Evolutionary conservation across 257 asterid species (phyloP).

Genomic region (Jacaranda mimosifolia): DNA sequence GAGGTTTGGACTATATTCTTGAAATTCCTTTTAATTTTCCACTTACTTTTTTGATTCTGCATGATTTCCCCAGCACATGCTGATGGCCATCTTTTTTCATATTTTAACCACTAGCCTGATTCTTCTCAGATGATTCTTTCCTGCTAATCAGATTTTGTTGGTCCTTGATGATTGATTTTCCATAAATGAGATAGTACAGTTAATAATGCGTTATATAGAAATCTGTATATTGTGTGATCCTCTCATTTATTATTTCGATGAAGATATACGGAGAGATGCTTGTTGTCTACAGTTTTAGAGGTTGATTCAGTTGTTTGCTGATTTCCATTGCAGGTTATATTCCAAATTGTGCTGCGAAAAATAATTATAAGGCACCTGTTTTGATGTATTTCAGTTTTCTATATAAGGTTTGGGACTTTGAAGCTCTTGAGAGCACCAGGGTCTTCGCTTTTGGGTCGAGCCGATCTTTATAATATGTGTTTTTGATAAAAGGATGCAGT

Average conservation of each 20-base stretch:
- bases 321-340: slow-evolving; percentile 45
- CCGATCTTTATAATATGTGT: slow-evolving; percentile 47
- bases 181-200: background rate
- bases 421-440: slow-evolving; percentile 37
- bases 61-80: slow-evolving; percentile 33
- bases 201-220: slow-evolving; percentile 22
- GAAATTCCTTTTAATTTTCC: background rate
- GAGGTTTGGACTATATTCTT: slow-evolving; percentile 41
- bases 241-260: background rate
- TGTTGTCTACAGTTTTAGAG: too few species aligned
- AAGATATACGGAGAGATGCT: too few species aligned
- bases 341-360: slow-evolving; percentile 49
- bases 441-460: slow-evolving; percentile 16
- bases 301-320: too few species aligned
- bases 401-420: slow-evolving; percentile 48
- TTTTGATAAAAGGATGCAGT: slow-evolving; percentile 15
- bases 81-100: slow-evolving; percentile 25
- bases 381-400: slow-evolving; percentile 38
- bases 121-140: slow-evolving; percentile 44
- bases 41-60: slow-evolving; percentile 27
- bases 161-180: slow-evolving; percentile 31
- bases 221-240: slow-evolving; percentile 16
- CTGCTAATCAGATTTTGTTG: slow-evolving; percentile 45
- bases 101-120: slow-evolving; percentile 22
- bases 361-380: slow-evolving; percentile 37